phyloP scores from a whole-genome alignment of 768 basidiomycete species.

The Pleurotus salmoneostramineus region DNA sequence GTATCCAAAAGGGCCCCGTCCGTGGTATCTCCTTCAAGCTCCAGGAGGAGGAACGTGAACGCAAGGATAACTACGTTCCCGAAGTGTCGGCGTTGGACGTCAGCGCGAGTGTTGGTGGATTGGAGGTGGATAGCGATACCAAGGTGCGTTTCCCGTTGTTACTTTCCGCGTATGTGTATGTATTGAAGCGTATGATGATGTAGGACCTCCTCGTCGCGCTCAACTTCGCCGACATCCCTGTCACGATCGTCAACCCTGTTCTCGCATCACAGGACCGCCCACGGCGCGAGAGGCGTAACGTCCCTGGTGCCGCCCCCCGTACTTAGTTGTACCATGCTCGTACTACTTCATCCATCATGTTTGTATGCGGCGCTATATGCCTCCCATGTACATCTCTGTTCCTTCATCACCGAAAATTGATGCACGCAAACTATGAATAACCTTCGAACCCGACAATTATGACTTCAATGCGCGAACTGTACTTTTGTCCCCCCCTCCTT shows the following conservation, averaged over 20 bases:
- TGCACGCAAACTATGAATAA: no score
- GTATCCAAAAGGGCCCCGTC: slow-evolving; percentile 96
- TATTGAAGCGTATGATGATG: background rate
- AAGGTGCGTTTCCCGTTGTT: slow-evolving; percentile 56
- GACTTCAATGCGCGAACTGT: no score
- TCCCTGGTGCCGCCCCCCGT: slow-evolving; percentile 69
- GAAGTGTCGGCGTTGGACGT: slow-evolving; percentile 92
- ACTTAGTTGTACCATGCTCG: no score
- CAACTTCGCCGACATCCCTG: slow-evolving; percentile 91
- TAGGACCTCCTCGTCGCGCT: slow-evolving; percentile 86
- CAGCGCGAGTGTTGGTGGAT: slow-evolving; percentile 51
- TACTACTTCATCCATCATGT: no score
- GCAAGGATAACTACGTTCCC: slow-evolving; percentile 99
- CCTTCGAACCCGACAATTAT: no score
- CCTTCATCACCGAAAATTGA: no score
- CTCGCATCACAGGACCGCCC: slow-evolving; percentile 67
- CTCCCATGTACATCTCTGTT: no score
- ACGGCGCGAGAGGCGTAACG: slow-evolving; percentile 72
- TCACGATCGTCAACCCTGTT: slow-evolving; percentile 65
- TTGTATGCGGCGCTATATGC: no score
- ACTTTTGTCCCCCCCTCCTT: no score
- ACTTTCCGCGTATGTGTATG: background rate
- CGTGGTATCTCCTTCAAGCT: slow-evolving; percentile 99
- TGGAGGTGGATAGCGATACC: slow-evolving; percentile 91
- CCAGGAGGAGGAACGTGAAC: slow-evolving; percentile 98